phyloP scores from a whole-genome alignment of 352 stramenopile species.

The Phytophthora cactorum region DNA sequence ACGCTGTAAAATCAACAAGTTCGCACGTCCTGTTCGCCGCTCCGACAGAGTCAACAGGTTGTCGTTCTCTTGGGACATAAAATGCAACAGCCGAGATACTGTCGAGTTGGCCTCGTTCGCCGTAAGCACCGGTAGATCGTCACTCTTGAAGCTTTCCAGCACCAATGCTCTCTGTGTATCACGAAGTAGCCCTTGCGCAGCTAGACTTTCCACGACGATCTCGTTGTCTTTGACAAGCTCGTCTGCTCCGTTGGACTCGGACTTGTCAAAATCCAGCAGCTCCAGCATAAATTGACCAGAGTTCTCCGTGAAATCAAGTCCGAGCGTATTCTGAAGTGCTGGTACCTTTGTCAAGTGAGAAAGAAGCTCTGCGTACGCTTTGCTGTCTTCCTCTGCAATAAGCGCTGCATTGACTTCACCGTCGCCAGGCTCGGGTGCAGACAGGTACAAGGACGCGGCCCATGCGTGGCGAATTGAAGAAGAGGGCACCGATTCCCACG shows the following conservation, averaged over 20 bases:
- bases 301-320: conserved; percentile 37
- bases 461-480: conserved; percentile 53
- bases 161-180: conserved; percentile 41
- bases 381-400: conserved; percentile 25
- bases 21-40: conserved; percentile 48
- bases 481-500: conserved; percentile 42
- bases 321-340: conserved; percentile 39
- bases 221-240: conserved; percentile 62
- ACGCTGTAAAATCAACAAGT: conserved; percentile 57
- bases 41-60: conserved; percentile 43
- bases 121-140: conserved; percentile 42
- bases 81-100: conserved; percentile 55
- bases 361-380: conserved; percentile 38
- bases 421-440: conserved; percentile 36
- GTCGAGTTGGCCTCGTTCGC: conserved; percentile 44
- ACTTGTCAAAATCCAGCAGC: conserved; percentile 51
- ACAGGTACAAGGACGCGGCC: conserved; percentile 44
- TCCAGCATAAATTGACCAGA: conserved; percentile 42
- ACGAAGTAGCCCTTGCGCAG: conserved; percentile 56
- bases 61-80: conserved; percentile 47
- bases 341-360: conserved; percentile 28
- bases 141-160: conserved; percentile 35
- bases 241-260: conserved; percentile 31
- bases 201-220: conserved; percentile 68
- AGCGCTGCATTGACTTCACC: conserved; percentile 22